Evolutionary conservation across 345 rosid species (phyloP).

Genomic region (Eucalyptus cloeziana): DNA sequence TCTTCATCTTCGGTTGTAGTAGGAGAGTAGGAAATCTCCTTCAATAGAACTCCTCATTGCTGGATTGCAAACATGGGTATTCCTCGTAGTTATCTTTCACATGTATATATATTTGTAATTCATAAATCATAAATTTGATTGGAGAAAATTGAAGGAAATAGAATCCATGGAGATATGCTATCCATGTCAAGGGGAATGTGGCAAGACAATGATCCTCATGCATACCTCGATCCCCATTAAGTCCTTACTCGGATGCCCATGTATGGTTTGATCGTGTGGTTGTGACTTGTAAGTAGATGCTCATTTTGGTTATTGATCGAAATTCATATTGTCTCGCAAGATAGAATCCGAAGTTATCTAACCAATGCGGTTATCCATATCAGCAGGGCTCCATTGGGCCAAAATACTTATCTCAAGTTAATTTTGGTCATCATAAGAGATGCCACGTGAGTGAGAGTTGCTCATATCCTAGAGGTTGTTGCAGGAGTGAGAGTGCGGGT

Average conservation of each 20-base stretch:
- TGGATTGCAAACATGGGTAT: not conserved
- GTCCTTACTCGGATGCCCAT: not conserved
- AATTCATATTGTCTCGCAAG: not conserved
- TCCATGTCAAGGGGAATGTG: not conserved
- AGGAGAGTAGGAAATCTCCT: not conserved
- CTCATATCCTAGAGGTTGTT: not conserved
- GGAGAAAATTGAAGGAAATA: not conserved
- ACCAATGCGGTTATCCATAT: not conserved
- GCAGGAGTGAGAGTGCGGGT: accelerated
- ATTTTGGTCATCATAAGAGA: accelerated
- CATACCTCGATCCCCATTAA: not conserved
- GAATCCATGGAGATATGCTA: not conserved
- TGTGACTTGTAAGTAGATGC: too few relatives aligned
- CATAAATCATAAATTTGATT: not conserved
- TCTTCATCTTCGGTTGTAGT: accelerated
- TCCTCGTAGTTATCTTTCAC: not conserved
- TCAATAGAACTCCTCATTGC: not conserved
- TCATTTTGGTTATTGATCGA: accelerated
- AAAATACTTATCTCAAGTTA: not conserved
- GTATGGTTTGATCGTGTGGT: accelerated
- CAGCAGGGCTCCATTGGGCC: accelerated
- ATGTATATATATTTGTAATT: not conserved
- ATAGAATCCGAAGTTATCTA: accelerated
- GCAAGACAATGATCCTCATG: accelerated
- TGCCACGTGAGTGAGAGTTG: accelerated